phyloP scores from a whole-genome alignment of 768 basidiomycete species.

The Suillus bovinus region DNA sequence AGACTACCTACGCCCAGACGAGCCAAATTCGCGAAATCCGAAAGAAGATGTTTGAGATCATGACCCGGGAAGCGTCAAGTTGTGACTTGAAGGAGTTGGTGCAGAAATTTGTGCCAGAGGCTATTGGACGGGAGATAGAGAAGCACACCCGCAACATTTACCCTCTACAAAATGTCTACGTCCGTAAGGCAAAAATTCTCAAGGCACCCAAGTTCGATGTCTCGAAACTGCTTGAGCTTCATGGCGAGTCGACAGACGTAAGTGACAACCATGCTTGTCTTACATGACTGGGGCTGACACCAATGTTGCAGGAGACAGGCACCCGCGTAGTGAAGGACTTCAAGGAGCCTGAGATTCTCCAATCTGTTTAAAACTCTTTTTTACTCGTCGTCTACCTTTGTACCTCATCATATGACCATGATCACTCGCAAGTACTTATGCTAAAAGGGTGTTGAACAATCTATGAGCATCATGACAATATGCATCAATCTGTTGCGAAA shows the following conservation, averaged over 20 bases:
- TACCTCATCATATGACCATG: slow-evolving; percentile 37
- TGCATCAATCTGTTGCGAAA: not conserved
- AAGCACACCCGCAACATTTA: slow-evolving; percentile 96
- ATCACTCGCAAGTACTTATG: slow-evolving; percentile 27
- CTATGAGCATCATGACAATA: slow-evolving; percentile 35
- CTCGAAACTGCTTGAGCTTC: slow-evolving; percentile 93
- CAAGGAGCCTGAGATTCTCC: slow-evolving; percentile 95
- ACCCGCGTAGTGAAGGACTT: slow-evolving; percentile 93
- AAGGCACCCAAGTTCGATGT: slow-evolving; percentile 97
- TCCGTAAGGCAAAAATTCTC: slow-evolving; percentile 99
- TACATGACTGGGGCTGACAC: slow-evolving; percentile 11
- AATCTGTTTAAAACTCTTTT: slow-evolving; percentile 72
- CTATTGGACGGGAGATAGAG: slow-evolving; percentile 99
- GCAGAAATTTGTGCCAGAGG: slow-evolving; percentile 98
- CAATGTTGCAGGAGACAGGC: slow-evolving; percentile 76
- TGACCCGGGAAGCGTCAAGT: slow-evolving; percentile 91
- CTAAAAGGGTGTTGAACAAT: slow-evolving; percentile 38
- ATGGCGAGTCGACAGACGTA: slow-evolving; percentile 93
- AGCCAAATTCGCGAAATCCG: slow-evolving; percentile 96
- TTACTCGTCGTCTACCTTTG: slow-evolving; percentile 36
- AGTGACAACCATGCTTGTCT: slow-evolving; percentile 35
- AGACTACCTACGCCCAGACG: slow-evolving; percentile 98
- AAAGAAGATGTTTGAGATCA: slow-evolving; percentile 99
- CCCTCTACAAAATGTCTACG: slow-evolving; percentile 98
- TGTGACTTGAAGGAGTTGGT: slow-evolving; percentile 98